Evolutionary conservation across 139 green algal species (phyloP), one percentile per base, ranked within the genome.

Genomic region (Chlorella sp.): DNA sequence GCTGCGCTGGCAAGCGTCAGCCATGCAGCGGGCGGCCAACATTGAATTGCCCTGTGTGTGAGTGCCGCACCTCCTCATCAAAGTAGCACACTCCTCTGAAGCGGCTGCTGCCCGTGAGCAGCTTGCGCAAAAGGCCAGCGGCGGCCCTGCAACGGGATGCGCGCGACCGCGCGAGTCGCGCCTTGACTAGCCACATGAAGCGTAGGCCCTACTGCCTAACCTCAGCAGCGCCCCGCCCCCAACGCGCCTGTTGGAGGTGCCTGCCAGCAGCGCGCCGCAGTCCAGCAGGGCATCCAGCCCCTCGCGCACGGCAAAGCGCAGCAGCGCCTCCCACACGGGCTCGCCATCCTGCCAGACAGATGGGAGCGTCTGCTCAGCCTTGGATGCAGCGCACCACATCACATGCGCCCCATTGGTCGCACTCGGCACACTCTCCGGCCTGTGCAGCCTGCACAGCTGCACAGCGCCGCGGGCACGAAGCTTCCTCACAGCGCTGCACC

Each of bases 181-280:
- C n/a, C n/a, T n/a, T n/a, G n/a, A n/a, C n/a, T n/a, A n/a, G n/a
- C n/a, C n/a, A n/a, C n/a, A n/a, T n/a, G n/a, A n/a, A n/a, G n/a
- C n/a, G n/a, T n/a, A n/a, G n/a, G n/a, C n/a, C n/a, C n/a, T n/a
- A n/a, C n/a, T n/a, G n/a, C n/a, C n/a, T n/a, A n/a, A n/a, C n/a
- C n/a, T n/a, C n/a, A n/a, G n/a, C n/a, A n/a, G n/a, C n/a, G n/a
- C n/a, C 38, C 15, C 36, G 4, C 3, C 36, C 38, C 8, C 42
- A 9, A 9, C 77, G 8, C 60, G 84, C 82, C 80, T 82, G 76
- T 77, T 84, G 43, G n/a, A 81, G 29, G 68, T 42, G 23, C 79
- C 84, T 36, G 79, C 85, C 74, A 90, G 83, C 67, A 89, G 79
- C 0, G 87, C 87, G 2, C 87, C 87, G 67, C 79, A 86, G 77